Conservation (phyloP, 2,329 filamentous ascomycete genomes). For the Rhinocladiella similis region DNA sequence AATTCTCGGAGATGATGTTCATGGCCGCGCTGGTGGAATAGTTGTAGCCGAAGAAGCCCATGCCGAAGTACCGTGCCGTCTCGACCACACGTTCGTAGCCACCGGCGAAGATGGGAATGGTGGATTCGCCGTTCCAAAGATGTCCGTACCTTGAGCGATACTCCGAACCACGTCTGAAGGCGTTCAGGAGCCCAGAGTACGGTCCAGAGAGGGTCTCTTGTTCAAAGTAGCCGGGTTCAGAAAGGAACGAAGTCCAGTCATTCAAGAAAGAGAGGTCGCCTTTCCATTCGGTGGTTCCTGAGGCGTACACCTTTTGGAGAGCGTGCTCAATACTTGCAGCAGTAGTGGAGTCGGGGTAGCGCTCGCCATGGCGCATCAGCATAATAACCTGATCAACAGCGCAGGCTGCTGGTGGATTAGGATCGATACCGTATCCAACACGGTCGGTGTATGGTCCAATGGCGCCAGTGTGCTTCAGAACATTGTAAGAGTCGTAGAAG, state of each 20-base stretch:
- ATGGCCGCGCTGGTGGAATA: slow-evolving; percentile 12
- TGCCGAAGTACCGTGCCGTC: slow-evolving; percentile 9
- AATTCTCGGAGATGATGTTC: slow-evolving; percentile 10
- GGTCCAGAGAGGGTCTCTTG: slow-evolving; percentile 9
- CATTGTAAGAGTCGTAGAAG: slow-evolving; percentile 12
- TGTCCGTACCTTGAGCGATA: slow-evolving; percentile 6
- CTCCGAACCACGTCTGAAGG: slow-evolving; percentile 5
- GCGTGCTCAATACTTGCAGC: slow-evolving; percentile 86
- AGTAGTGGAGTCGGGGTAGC: slow-evolving; percentile 92
- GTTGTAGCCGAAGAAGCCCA: slow-evolving; percentile 14
- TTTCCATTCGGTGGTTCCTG: slow-evolving; percentile 56
- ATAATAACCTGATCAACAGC: slow-evolving; percentile 11
- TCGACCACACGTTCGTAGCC: slow-evolving; percentile 11
- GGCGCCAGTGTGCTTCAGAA: slow-evolving; percentile 74
- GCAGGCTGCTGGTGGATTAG: slow-evolving; percentile 90
- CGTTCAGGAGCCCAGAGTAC: slow-evolving; percentile 6
- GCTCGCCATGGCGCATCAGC: slow-evolving; percentile 71
- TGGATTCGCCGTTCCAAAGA: slow-evolving; percentile 6
- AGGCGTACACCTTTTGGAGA: slow-evolving; percentile 94
- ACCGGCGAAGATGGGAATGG: slow-evolving; percentile 7
- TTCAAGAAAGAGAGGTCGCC: slow-evolving; percentile 8
- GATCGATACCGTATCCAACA: slow-evolving; percentile 56
- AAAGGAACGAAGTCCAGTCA: slow-evolving; percentile 4
- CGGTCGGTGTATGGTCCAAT: slow-evolving; percentile 88
- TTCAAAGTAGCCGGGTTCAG: slow-evolving; percentile 1